These are phyloP conservation scores for Daedaleopsis sinensis DNA, from an alignment of 768 basidiomycete species.

Conservation along the genomic window DNA sequence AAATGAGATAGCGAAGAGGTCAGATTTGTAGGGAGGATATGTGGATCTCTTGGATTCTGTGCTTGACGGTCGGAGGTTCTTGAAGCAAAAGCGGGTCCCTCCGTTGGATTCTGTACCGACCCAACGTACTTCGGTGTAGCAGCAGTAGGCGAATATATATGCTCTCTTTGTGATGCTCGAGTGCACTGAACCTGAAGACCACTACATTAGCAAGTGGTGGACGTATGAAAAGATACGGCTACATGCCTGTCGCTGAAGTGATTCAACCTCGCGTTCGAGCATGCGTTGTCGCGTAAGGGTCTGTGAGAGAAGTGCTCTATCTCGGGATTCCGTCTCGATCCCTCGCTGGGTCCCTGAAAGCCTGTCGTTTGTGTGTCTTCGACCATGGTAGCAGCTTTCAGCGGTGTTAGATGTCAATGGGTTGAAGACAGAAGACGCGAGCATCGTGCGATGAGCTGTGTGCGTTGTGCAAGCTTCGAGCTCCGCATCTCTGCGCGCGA, in stretches of 20 bases:
- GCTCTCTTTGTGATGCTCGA: neutral
- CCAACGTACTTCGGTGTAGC: neutral
- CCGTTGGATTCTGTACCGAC: neutral
- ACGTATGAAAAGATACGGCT: neutral
- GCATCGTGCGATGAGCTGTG: neutral
- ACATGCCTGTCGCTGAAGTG: conserved; percentile 2
- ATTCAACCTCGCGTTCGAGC: conserved; percentile 18
- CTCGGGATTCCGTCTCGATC: neutral
- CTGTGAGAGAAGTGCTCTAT: conserved; percentile 1
- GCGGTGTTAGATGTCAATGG: too few species aligned
- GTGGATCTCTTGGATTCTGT: conserved; percentile 6
- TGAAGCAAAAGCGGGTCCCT: too few species aligned
- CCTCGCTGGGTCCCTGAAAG: neutral
- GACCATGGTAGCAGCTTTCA: too few species aligned
- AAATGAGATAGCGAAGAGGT: conserved; percentile 13
- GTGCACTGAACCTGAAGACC: neutral
- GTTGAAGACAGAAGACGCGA: neutral
- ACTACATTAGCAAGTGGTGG: neutral
- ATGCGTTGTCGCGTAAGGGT: conserved; percentile 6
- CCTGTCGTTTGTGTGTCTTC: too few species aligned
- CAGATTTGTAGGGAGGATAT: conserved; percentile 3
- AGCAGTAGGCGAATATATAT: neutral
- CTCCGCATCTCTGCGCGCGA: conserved; percentile 61
- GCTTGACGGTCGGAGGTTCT: neutral
- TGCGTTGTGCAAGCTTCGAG: conserved; percentile 42